These are phyloP conservation scores for Pisolithus orientalis DNA, from an alignment of 768 basidiomycete genomes.

Conservation along the genomic window DNA sequence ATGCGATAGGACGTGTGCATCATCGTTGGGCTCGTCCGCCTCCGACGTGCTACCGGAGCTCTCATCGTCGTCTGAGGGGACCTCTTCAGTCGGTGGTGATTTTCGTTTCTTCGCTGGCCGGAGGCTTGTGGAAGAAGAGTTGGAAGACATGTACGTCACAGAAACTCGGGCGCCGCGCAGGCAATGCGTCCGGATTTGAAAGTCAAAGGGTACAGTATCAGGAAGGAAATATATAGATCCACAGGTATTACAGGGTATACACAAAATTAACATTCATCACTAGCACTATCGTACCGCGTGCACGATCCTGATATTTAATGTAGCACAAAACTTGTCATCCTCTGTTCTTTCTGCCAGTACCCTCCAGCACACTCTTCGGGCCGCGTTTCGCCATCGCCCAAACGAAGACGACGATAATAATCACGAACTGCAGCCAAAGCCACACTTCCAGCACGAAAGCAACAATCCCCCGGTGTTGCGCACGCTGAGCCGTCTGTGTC, in stretches of 20 bases:
- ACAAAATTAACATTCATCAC: too few relatives aligned
- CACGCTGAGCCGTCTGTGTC: slow-evolving; percentile 10
- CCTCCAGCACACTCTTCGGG: slow-evolving; percentile 59
- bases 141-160: slow-evolving; percentile 11
- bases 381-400: slow-evolving; percentile 77
- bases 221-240: too few relatives aligned
- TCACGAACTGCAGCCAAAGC: slow-evolving; percentile 77
- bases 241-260: too few relatives aligned
- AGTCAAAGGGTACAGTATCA: too few relatives aligned
- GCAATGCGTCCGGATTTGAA: too few relatives aligned
- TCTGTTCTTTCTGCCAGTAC: slow-evolving; percentile 31
- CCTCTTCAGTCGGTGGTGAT: slow-evolving; percentile 11
- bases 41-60: slow-evolving; percentile 10
- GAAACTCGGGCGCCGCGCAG: not conserved
- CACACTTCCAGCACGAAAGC: slow-evolving; percentile 64
- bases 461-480: slow-evolving; percentile 28
- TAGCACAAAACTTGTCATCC: not conserved
- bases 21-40: slow-evolving; percentile 13
- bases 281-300: too few relatives aligned
- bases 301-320: too few relatives aligned
- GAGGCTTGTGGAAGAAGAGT: slow-evolving; percentile 26
- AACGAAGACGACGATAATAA: slow-evolving; percentile 71
- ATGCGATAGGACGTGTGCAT: slow-evolving; percentile 62
- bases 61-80: slow-evolving; percentile 21
- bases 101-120: slow-evolving; percentile 21